These are phyloP conservation scores for Nicotiana knightiana DNA, from an alignment of 257 asterid species.

Conservation along the genomic window DNA sequence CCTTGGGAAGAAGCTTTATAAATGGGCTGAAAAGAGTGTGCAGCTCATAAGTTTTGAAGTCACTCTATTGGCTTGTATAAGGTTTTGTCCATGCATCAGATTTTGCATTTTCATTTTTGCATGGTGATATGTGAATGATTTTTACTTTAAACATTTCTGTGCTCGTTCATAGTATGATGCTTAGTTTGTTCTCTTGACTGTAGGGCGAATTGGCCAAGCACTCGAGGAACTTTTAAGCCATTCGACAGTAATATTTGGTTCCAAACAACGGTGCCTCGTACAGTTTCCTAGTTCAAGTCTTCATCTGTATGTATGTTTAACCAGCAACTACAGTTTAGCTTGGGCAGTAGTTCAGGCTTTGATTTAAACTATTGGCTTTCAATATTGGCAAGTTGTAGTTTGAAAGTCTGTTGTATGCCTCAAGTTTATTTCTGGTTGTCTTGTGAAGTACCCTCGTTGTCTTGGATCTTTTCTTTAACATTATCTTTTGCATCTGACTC, in stretches of 20 bases:
- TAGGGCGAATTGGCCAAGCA: constrained; percentile 14
- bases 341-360: background rate
- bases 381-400: background rate
- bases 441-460: too few species aligned
- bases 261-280: background rate
- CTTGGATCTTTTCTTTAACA: too few species aligned
- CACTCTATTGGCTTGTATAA: background rate
- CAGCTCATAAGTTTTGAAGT: background rate
- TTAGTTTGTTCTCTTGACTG: background rate
- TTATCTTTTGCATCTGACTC: too few species aligned
- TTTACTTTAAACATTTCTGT: background rate
- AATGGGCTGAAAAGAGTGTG: background rate
- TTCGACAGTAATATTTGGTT: background rate
- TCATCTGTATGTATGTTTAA: background rate
- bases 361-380: background rate
- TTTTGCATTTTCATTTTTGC: background rate
- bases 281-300: background rate
- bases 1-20: background rate
- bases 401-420: background rate
- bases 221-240: background rate
- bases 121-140: background rate
- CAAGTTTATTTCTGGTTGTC: background rate
- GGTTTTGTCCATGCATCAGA: background rate
- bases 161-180: background rate
- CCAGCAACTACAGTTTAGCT: background rate